Percentiles rank a stretch among this genome's conserved stretches.
These are phyloP conservation scores for Vitis hybrid DNA, from an alignment of 177 flowering plant genomes.

Conservation along the genomic window DNA sequence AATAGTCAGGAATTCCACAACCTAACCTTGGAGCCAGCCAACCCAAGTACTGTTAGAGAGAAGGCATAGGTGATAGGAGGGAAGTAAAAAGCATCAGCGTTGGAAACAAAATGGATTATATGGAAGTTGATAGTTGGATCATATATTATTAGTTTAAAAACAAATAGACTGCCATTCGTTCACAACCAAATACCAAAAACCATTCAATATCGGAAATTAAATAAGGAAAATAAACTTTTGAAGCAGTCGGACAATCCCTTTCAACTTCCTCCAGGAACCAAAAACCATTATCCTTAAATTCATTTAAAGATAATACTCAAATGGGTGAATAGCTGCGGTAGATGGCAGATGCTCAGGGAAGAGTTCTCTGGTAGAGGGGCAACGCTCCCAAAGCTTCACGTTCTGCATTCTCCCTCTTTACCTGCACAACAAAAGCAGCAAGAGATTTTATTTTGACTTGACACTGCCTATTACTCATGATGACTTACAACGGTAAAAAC, in stretches of 20 bases:
- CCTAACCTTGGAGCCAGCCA: no score
- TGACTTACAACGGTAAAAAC: neutral
- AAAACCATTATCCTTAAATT: neutral
- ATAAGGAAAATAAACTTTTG: neutral
- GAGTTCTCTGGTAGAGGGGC: slow-evolving; percentile 51
- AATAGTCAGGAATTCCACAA: no score
- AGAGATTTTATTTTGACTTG: neutral
- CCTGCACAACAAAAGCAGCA: slow-evolving; percentile 29
- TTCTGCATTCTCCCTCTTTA: slow-evolving; percentile 53
- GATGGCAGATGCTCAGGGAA: slow-evolving; percentile 28
- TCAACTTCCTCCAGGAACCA: neutral
- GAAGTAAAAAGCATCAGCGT: no score
- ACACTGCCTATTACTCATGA: neutral
- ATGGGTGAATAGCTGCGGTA: neutral
- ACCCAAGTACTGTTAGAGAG: no score
- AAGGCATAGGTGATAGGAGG: no score
- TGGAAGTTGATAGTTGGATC: neutral
- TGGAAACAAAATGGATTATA: neutral
- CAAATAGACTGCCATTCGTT: neutral
- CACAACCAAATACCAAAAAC: neutral
- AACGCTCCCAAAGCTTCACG: slow-evolving; percentile 53
- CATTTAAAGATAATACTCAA: neutral
- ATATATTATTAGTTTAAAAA: neutral
- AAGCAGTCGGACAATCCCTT: neutral
- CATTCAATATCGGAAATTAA: neutral